Conservation (phyloP, 768 basidiomycete species). For the Vararia minispora region DNA sequence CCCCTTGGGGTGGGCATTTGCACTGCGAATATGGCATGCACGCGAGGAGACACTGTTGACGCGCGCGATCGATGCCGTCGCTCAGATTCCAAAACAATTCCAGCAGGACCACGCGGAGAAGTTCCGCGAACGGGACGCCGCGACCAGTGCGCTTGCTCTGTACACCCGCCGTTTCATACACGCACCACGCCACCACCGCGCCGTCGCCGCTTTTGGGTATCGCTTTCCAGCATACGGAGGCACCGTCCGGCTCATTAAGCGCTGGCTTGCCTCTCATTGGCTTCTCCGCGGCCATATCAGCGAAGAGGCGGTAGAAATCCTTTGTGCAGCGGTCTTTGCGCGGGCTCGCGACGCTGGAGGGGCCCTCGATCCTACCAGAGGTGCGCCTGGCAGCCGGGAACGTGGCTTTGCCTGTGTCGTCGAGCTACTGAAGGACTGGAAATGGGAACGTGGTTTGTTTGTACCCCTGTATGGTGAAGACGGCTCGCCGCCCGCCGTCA, state of each 20-base stretch:
- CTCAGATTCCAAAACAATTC: conserved; percentile 17
- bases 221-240: conserved; percentile 69
- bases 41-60: conserved; percentile 75
- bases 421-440: conserved; percentile 70
- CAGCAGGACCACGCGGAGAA: conserved; percentile 26
- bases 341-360: too few relatives aligned
- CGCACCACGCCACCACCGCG: conserved; percentile 76
- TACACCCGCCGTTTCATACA: conserved; percentile 69
- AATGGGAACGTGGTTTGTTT: conserved; percentile 62
- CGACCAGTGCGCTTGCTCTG: conserved; percentile 42
- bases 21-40: conserved; percentile 75
- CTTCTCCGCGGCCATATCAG: conserved; percentile 63
- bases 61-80: conserved; percentile 42
- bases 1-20: conserved; percentile 80
- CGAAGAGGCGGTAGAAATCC: conserved; percentile 73
- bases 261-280: conserved; percentile 91
- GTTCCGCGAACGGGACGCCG: conserved; percentile 44
- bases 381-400: conserved; percentile 61
- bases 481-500: conserved; percentile 18
- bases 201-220: conserved; percentile 70
- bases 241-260: conserved; percentile 80
- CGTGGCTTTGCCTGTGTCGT: conserved; percentile 70
- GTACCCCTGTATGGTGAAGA: conserved; percentile 60
- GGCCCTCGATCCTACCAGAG: too few relatives aligned
- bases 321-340: conserved; percentile 68